These are phyloP conservation scores for Lolium rigidum DNA, from an alignment of 176 grass and related monocot species.

Conservation along the genomic window DNA sequence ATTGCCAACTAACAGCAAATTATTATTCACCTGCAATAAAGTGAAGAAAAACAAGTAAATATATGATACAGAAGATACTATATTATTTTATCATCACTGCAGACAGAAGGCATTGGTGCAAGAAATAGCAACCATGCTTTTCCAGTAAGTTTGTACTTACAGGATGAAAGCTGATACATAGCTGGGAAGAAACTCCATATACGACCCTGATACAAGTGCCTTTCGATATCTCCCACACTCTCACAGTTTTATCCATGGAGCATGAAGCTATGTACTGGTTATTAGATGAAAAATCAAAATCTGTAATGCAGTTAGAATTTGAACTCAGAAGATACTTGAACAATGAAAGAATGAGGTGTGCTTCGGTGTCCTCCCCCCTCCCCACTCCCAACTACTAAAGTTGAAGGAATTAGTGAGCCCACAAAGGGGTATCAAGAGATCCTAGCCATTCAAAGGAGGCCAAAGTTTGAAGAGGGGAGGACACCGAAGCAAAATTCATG, in stretches of 20 bases:
- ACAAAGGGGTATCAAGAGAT: too few relatives aligned
- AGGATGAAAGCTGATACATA: conserved; percentile 96
- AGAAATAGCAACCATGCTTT: conserved; percentile 1
- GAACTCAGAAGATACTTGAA: conserved; percentile 23
- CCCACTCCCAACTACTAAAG: too few relatives aligned
- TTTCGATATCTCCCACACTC: conserved; percentile 94
- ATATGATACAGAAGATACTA: too few relatives aligned
- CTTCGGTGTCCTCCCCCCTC: too few relatives aligned
- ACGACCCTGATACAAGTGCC: conserved; percentile 91
- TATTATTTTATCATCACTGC: too few relatives aligned
- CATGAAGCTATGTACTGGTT: conserved; percentile 99
- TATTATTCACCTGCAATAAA: conserved; percentile 94
- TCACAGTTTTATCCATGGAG: conserved; percentile 95
- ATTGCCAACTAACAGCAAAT: conserved; percentile 92
- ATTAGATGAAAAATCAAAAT: conserved; percentile 99
- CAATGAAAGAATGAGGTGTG: conserved; percentile 3
- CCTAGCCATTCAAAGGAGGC: too few relatives aligned
- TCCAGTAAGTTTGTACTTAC: conserved; percentile 49
- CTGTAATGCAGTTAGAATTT: conserved; percentile 84
- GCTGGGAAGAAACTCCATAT: conserved; percentile 95
- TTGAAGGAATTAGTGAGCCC: too few relatives aligned
- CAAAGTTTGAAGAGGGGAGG: too few relatives aligned
- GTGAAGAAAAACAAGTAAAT: conserved; percentile 43
- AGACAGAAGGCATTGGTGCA: too few relatives aligned
- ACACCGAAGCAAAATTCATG: too few relatives aligned